These are phyloP conservation scores for Linanthus parryae DNA, from an alignment of 148 eudicot genomes.

Conservation along the genomic window DNA sequence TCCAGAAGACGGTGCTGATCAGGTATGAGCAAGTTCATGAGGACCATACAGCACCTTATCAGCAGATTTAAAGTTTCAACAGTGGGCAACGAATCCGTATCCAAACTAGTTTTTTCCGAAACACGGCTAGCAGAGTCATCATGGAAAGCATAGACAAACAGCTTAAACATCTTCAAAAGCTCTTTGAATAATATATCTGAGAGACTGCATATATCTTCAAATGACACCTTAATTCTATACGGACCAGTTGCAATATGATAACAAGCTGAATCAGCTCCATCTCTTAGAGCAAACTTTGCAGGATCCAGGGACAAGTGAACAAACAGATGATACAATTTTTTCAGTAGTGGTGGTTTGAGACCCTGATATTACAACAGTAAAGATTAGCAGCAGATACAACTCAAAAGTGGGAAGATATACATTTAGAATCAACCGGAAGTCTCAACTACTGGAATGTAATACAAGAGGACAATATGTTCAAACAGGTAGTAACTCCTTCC, in stretches of 20 bases:
- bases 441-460: too few species aligned
- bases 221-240: constrained; percentile 21
- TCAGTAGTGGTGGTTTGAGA: constrained; percentile 33
- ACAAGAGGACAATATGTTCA: too few species aligned
- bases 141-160: constrained; percentile 14
- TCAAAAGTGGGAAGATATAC: too few species aligned
- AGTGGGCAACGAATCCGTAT: constrained; percentile 12
- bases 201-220: constrained; percentile 26
- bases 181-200: constrained; percentile 35
- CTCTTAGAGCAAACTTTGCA: constrained; percentile 12
- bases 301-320: constrained; percentile 23
- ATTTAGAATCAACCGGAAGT: too few species aligned
- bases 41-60: constrained; percentile 60
- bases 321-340: constrained; percentile 37
- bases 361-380: constrained; percentile 21
- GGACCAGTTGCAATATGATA: constrained; percentile 7
- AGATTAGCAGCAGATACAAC: background rate
- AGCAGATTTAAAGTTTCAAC: constrained; percentile 42
- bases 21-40: constrained; percentile 30
- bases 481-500: too few species aligned
- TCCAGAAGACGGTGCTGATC: constrained; percentile 31
- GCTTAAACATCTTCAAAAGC: constrained; percentile 31
- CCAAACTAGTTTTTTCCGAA: constrained; percentile 15
- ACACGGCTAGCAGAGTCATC: constrained; percentile 17
- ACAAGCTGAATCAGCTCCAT: constrained; percentile 11